These are phyloP conservation scores for Aspergillus incahuasiensis DNA, from an alignment of 495 filamentous ascomycete genomes.

Conservation along the genomic window DNA sequence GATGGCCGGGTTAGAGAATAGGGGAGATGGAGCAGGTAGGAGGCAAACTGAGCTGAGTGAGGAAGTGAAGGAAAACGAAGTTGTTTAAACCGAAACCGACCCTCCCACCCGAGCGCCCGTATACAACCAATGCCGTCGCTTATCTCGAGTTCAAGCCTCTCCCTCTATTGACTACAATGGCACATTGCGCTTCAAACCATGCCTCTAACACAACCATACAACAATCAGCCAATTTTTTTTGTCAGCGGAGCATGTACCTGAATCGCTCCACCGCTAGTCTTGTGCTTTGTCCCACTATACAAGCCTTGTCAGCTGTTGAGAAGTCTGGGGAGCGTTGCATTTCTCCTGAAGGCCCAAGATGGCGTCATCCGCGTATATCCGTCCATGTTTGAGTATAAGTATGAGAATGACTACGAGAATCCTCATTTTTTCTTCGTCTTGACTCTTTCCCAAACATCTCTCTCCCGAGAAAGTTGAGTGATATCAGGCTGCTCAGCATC, in stretches of 20 bases:
- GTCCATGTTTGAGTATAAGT: too few relatives aligned
- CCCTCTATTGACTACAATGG: neutral
- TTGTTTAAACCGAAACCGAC: neutral
- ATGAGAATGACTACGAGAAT: too few relatives aligned
- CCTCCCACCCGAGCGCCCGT: constrained; percentile 1
- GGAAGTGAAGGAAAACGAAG: constrained; percentile 1
- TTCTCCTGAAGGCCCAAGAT: neutral
- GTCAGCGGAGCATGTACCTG: neutral
- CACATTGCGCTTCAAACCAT: neutral
- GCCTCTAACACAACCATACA: neutral
- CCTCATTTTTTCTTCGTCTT: too few relatives aligned
- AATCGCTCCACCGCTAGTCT: neutral
- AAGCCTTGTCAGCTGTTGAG: neutral
- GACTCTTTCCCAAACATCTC: too few relatives aligned
- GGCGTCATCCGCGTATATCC: neutral
- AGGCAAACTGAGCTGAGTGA: neutral
- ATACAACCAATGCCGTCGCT: neutral
- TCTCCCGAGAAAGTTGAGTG: too few relatives aligned
- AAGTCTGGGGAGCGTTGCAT: neutral
- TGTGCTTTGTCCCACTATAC: neutral
- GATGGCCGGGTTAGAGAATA: too few relatives aligned
- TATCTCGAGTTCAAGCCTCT: neutral
- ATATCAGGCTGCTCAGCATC: too few relatives aligned
- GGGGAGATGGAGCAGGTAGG: neutral
- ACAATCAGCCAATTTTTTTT: neutral